phyloP scores from a whole-genome alignment of 495 filamentous ascomycete species.

The Podospora tetraspora region DNA sequence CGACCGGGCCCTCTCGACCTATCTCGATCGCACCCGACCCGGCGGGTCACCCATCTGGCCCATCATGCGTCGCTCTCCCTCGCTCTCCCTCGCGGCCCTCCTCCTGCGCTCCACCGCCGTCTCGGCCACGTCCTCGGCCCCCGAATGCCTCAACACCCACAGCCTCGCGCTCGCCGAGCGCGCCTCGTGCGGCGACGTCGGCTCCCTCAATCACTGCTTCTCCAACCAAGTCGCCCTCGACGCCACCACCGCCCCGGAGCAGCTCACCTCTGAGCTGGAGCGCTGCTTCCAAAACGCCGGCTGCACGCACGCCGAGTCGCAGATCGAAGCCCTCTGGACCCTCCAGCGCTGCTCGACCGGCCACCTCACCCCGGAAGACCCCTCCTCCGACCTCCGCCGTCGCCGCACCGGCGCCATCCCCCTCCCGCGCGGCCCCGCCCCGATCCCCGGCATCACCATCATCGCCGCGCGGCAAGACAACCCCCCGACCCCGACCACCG shows the following conservation, averaged over 20 bases:
- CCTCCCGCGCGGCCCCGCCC: constrained; percentile 8
- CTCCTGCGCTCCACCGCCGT: constrained; percentile 12
- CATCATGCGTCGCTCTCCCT: constrained; percentile 14
- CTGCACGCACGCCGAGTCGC: constrained; percentile 35
- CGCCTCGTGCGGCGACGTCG: constrained; percentile 36
- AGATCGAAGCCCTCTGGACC: constrained; percentile 31
- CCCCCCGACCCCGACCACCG: constrained; percentile 6
- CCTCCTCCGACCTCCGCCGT: constrained; percentile 29
- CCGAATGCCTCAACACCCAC: constrained; percentile 31
- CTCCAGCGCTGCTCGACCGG: constrained; percentile 28
- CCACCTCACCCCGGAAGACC: not conserved
- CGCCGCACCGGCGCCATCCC: constrained; percentile 23
- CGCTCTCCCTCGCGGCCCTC: constrained; percentile 14
- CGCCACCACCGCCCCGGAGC: constrained; percentile 8
- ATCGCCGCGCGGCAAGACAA: constrained; percentile 12
- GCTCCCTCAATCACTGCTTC: constrained; percentile 35
- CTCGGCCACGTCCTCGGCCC: constrained; percentile 17
- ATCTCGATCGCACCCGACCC: not conserved
- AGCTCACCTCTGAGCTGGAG: constrained; percentile 28
- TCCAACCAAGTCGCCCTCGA: constrained; percentile 18
- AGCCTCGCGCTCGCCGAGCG: constrained; percentile 27
- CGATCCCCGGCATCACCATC: constrained; percentile 12
- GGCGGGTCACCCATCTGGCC: not conserved
- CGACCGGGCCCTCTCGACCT: not conserved
- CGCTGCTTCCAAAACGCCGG: constrained; percentile 36